These are phyloP conservation scores for Salmacisia buchloeana DNA, from an alignment of 1,284 basidiomycete species.

Conservation along the genomic window DNA sequence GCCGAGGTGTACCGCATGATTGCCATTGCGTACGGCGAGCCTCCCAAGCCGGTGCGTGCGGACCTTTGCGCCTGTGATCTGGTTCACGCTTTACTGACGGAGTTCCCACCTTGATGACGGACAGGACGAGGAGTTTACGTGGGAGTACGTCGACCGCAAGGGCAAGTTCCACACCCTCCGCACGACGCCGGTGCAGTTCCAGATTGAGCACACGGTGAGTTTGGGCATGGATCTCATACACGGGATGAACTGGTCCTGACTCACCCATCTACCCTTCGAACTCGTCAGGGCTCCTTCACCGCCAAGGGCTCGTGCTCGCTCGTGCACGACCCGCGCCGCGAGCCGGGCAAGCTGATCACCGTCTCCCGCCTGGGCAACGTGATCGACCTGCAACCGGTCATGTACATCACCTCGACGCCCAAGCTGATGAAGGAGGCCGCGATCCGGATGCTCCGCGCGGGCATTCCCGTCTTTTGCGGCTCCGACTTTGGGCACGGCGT, in stretches of 20 bases:
- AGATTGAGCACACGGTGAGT: constrained; percentile 42
- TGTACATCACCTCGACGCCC: constrained; percentile 79
- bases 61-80: too few species aligned
- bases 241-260: too few species aligned
- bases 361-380: constrained; percentile 88
- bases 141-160: constrained; percentile 63
- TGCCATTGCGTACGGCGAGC: constrained; percentile 66
- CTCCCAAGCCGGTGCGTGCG: constrained; percentile 30
- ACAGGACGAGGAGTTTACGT: constrained; percentile 35
- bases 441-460: constrained; percentile 68
- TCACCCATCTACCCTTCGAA: too few species aligned
- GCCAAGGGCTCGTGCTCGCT: constrained; percentile 74
- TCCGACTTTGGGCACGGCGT: constrained; percentile 76
- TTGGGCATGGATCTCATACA: too few species aligned
- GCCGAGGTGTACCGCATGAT: constrained; percentile 80
- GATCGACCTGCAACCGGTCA: constrained; percentile 74
- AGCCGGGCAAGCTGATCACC: constrained; percentile 76
- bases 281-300: constrained; percentile 56
- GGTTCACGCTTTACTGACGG: too few species aligned
- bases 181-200: constrained; percentile 72
- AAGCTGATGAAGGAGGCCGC: constrained; percentile 70
- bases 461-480: constrained; percentile 87
- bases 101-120: too few species aligned
- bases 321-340: constrained; percentile 88
- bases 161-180: constrained; percentile 69